phyloP scores from a whole-genome alignment of 768 basidiomycete species.

The Phlebiopsis gigantea region DNA sequence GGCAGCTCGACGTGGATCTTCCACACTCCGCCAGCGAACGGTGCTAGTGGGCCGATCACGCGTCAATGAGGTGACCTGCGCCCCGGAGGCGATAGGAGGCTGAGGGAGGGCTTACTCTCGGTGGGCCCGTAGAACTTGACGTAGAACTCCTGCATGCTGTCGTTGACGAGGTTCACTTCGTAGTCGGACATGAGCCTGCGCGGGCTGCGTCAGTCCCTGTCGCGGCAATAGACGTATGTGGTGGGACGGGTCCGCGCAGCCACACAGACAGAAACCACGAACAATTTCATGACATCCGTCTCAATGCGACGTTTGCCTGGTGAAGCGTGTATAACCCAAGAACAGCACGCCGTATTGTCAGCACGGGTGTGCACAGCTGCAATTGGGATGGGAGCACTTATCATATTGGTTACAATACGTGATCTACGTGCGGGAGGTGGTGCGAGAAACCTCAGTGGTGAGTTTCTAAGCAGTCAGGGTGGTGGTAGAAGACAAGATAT shows the following conservation, averaged over 20 bases:
- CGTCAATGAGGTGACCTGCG: background rate
- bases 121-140: constrained; percentile 91
- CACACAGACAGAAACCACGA: constrained; percentile 21
- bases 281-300: constrained; percentile 99
- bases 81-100: background rate
- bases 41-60: constrained; percentile 49
- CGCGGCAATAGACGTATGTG: background rate
- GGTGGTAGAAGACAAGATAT: background rate
- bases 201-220: constrained; percentile 5
- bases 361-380: constrained; percentile 10
- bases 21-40: constrained; percentile 97
- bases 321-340: constrained; percentile 50
- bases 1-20: constrained; percentile 99
- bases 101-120: constrained; percentile 68
- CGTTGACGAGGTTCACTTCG: constrained; percentile 95
- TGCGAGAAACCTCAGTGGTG: background rate
- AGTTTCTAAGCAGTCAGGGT: background rate
- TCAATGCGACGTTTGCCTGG: constrained; percentile 92
- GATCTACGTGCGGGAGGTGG: background rate
- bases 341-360: constrained; percentile 21
- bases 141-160: constrained; percentile 98
- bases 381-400: constrained; percentile 37
- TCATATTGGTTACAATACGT: constrained; percentile 39
- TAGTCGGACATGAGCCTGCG: constrained; percentile 96
- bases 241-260: background rate